Evolutionary conservation across 257 asterid genomes (phyloP).

Genomic region (Osmanthus fragrans): DNA sequence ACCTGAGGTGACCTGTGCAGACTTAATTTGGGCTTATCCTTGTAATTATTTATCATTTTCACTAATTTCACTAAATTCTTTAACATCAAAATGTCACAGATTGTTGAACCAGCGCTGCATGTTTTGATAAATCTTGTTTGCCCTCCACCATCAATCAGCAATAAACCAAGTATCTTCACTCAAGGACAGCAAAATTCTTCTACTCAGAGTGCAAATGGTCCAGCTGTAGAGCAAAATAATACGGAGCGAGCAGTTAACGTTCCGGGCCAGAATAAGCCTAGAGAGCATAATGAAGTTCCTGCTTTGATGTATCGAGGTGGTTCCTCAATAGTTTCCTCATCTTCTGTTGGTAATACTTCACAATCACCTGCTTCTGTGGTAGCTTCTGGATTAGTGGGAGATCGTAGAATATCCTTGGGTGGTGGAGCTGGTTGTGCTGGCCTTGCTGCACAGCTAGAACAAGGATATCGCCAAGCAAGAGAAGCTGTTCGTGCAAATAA

Average conservation of each 20-base stretch:
- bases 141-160: conserved; percentile 98
- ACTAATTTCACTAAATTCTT: conserved; percentile 1
- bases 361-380: conserved; percentile 60
- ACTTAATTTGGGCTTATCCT: background rate
- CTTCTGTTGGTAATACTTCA: conserved; percentile 42
- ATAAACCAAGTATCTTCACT: conserved; percentile 59
- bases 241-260: conserved; percentile 50
- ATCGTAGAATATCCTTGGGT: conserved; percentile 87
- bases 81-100: conserved; percentile 46
- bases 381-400: conserved; percentile 94
- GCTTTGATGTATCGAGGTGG: conserved; percentile 63
- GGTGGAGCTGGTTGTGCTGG: conserved; percentile 97
- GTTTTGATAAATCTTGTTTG: conserved; percentile 91
- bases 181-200: conserved; percentile 73
- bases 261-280: conserved; percentile 51
- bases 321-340: conserved; percentile 38
- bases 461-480: conserved; percentile 90
- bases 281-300: conserved; percentile 69
- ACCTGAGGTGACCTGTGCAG: conserved; percentile 68
- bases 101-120: conserved; percentile 86
- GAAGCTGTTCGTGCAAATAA: conserved; percentile 98
- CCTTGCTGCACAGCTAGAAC: conserved; percentile 98
- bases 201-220: conserved; percentile 54
- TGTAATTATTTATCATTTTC: conserved; percentile 9
- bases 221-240: conserved; percentile 48